Conservation (phyloP, 371 early-diverging fungal species). For the Haplosporangium sp. region DNA sequence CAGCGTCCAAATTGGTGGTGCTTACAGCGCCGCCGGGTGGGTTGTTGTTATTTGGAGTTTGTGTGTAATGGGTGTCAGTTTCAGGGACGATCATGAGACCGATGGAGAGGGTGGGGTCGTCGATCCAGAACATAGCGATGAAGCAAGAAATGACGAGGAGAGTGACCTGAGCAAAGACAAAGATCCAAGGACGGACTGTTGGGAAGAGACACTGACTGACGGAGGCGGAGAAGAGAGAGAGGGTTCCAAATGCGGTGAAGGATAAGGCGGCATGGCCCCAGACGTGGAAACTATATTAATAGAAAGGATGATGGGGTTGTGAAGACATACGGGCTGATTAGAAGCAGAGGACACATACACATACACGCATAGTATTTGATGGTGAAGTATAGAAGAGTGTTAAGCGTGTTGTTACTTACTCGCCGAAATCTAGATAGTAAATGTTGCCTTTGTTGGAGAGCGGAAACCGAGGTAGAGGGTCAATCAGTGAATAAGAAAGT, state of each 20-base stretch:
- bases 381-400: too few relatives aligned
- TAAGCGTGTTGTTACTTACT: slow-evolving; percentile 13
- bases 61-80: background rate
- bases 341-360: background rate
- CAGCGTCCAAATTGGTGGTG: background rate
- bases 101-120: slow-evolving; percentile 41
- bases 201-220: slow-evolving; percentile 52
- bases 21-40: background rate
- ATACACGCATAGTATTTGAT: too few relatives aligned
- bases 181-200: slow-evolving; percentile 37
- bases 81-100: slow-evolving; percentile 38
- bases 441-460: slow-evolving; percentile 19
- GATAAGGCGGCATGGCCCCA: slow-evolving; percentile 50
- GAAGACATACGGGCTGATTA: too few relatives aligned
- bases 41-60: slow-evolving; percentile 2
- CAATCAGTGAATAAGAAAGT: background rate
- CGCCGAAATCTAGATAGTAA: slow-evolving; percentile 46
- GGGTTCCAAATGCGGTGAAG: slow-evolving; percentile 46
- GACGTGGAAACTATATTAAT: slow-evolving; percentile 21
- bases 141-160: slow-evolving; percentile 46
- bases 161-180: slow-evolving; percentile 46
- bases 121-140: slow-evolving; percentile 55
- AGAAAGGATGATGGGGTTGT: background rate
- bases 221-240: slow-evolving; percentile 46
- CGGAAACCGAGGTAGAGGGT: background rate